These are phyloP conservation scores for Sclerotinia minor DNA, from an alignment of 2,329 filamentous ascomycete genomes.

Conservation along the genomic window DNA sequence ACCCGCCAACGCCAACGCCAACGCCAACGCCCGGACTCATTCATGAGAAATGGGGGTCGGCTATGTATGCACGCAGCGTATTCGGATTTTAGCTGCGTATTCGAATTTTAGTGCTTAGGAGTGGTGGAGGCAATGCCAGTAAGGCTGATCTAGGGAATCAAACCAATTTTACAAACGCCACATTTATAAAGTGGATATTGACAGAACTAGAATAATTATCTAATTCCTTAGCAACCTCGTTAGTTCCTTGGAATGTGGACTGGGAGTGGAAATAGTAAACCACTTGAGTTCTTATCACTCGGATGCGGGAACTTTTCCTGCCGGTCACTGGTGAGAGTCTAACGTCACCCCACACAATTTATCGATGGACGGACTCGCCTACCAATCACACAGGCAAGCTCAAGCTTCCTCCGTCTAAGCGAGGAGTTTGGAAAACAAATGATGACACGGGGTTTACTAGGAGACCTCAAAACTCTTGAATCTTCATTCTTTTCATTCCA, in stretches of 20 bases:
- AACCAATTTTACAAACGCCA: no score
- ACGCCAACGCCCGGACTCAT: background rate
- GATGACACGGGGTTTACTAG: no score
- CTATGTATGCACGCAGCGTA: background rate
- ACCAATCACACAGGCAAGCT: background rate
- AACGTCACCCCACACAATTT: background rate
- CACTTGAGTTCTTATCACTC: background rate
- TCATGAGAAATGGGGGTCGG: background rate
- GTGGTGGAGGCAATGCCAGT: no score
- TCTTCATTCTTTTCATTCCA: background rate
- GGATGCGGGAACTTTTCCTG: slow-evolving; percentile 10
- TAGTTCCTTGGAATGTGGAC: background rate
- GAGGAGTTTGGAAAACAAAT: no score
- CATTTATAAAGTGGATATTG: no score
- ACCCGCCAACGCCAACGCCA: background rate
- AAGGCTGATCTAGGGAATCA: no score
- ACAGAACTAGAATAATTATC: no score
- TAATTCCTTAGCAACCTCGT: no score
- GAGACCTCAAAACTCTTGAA: no score
- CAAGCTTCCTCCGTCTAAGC: no score
- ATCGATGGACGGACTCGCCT: background rate
- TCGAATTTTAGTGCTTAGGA: no score
- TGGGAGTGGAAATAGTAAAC: background rate
- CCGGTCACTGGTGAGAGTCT: background rate
- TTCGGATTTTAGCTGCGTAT: background rate